These are phyloP conservation scores for Trichosporon asahii DNA, from an alignment of 1,284 basidiomycete genomes.

Conservation along the genomic window DNA sequence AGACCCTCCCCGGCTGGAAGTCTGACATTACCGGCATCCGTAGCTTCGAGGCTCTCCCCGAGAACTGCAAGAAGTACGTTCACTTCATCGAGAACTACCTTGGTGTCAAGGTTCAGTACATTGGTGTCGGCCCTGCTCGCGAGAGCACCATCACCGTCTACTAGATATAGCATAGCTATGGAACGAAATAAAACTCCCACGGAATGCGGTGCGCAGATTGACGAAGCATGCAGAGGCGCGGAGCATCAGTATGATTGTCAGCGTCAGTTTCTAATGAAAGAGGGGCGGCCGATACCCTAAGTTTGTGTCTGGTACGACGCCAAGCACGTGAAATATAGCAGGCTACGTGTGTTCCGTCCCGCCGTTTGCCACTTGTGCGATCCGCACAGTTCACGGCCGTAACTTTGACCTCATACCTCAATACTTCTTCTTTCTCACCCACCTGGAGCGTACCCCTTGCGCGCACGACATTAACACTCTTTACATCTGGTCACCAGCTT, in stretches of 20 bases:
- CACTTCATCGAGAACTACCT: constrained; percentile 81
- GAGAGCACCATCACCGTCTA: constrained; percentile 44
- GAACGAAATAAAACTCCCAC: background rate
- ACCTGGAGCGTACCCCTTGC: background rate
- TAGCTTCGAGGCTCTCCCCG: constrained; percentile 73
- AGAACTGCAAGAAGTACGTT: constrained; percentile 82
- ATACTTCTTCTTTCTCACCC: background rate
- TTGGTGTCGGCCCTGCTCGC: constrained; percentile 50
- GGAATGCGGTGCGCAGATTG: background rate
- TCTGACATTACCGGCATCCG: constrained; percentile 66
- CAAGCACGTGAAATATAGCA: background rate
- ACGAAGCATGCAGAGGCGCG: background rate
- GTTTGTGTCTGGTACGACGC: background rate
- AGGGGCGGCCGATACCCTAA: too few relatives aligned
- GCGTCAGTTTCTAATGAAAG: background rate
- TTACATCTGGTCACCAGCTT: background rate
- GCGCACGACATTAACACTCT: background rate
- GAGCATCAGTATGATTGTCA: background rate
- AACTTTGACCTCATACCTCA: background rate
- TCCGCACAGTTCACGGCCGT: constrained; percentile 5
- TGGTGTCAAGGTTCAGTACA: constrained; percentile 67
- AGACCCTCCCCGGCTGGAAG: constrained; percentile 90
- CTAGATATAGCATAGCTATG: constrained; percentile 14
- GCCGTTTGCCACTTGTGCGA: background rate
- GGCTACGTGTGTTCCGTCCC: constrained; percentile 10